Evolutionary conservation across 1,139 yeast species (phyloP), one percentile per base, ranked within the genome.

Genomic region (Sugiyamaella paludigena): DNA sequence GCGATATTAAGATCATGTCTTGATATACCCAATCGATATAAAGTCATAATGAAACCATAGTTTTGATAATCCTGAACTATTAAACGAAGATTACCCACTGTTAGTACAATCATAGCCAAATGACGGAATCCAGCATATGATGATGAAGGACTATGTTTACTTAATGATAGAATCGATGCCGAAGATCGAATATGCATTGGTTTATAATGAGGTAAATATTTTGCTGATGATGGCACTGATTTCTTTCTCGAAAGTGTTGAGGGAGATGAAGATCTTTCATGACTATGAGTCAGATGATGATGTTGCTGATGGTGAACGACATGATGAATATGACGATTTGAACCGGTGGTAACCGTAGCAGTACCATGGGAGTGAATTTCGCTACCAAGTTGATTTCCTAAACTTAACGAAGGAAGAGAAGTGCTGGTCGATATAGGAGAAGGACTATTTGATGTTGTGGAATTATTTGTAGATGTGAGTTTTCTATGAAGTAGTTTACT

Each of bases 41-140:
- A 54, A 2, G 69, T 63, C 45, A 58, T 57, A 29, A 66, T 54
- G 32, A 70, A 59, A 16, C 75, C 75, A 47, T 69, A 65, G 43
- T 62, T 63, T 16, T 55, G 57, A 59, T 69, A 71, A 55, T 72
- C 73, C 40, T 66, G 70, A 34, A 67, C 54, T 36, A 72, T 52
- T 24, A 72, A 61, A n/a, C 75, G 66, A 34, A 71, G 52, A 45
- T 72, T 72, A 31, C 75, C 71, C 29, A 65, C 63, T 24, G 65
- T 58, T 42, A 73, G 60, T 2, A 70, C 61, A 13, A 73, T 66
- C 66, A 71, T 63, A 12, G 69, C 64, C 35, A 73, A 58, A 53
- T 73, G 73, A 43, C 67, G 68, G 56, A 73, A 68, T 16, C 77
- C 77, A 2, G 66, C 60, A 45, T 58, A 64, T 12, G 65, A 59